Base-by-base conservation (phyloP, 225 moss, liverwort and hornwort species). In the Polytrichum commune region DNA sequence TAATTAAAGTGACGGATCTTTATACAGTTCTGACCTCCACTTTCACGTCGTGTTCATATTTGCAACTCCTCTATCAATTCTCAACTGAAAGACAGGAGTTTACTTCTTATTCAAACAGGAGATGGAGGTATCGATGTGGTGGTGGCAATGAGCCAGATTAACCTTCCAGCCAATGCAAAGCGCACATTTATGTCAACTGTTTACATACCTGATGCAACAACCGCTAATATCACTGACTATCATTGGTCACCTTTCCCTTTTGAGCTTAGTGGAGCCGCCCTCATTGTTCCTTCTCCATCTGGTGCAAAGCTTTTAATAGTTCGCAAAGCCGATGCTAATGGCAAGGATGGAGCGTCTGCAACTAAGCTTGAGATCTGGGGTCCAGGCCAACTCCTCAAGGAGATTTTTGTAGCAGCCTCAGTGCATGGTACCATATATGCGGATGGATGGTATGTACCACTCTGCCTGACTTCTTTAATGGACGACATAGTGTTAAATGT, bases 231-330 rank as follows among this genome's bases (percentile, higher is more conserved):
- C 54, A 32, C 76, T 61, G 79, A 88, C 73, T 93, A 89, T 79
- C 93, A 88, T 79, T 97, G 96, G 96, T 89, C 96, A 63, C 96
- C 96, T 38, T 97, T 97, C 68, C 93, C 96, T 4, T 92, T 97
- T 73, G 96, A 97, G 77, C 79, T 97, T 18, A 87, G 75, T 73
- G 93, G 90, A 63, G 96, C 92, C 64, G 83, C 85, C 62, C 69
- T 93, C 19, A 82, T 94, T 76, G 81, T 93, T 70, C 96, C 96
- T 62, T 97, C 96, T 68, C 93, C 92, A 20, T 85, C 96, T 7
- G 96, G 96, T 53, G 65, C 86, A 58, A 97, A 88, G 77, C 86
- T 97, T 66, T 71, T 97, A 64, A 87, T 97, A 74, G 82, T 97
- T 74, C 81, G 92, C 18, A 92, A 97, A 62, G 84, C 69, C 27